Conservation (phyloP, 116 monocot species). For the Dioscorea cayenensis region DNA sequence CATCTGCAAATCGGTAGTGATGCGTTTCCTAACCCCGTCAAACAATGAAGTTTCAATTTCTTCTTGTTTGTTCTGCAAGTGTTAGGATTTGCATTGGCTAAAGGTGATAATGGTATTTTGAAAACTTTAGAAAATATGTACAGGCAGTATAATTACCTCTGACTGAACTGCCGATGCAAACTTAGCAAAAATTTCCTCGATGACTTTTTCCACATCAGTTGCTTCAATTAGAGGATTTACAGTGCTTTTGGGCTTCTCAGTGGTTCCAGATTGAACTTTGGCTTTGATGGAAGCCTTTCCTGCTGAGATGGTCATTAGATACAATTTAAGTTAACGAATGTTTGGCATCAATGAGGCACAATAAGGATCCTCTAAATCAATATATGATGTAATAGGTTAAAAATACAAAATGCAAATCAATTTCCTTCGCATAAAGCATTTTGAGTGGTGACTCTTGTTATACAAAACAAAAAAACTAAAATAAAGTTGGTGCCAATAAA, state of each 20-base stretch:
- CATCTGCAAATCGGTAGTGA: slow-evolving; percentile 47
- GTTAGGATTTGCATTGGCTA: slow-evolving; percentile 3
- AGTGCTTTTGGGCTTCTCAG: slow-evolving; percentile 19
- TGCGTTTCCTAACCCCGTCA: slow-evolving; percentile 35
- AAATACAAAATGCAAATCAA: too few relatives aligned
- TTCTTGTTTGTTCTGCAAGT: slow-evolving; percentile 20
- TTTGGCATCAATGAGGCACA: background rate
- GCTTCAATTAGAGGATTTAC: slow-evolving; percentile 7
- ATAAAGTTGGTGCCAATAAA: too few relatives aligned
- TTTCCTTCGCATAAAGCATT: too few relatives aligned
- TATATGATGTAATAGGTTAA: too few relatives aligned
- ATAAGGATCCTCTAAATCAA: background rate
- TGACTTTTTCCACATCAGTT: slow-evolving; percentile 33
- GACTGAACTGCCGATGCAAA: slow-evolving; percentile 26
- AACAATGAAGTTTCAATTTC: slow-evolving; percentile 19
- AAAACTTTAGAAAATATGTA: background rate
- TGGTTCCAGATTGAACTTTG: slow-evolving; percentile 1
- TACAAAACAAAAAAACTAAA: too few relatives aligned
- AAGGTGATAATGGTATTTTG: background rate
- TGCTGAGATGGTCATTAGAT: background rate
- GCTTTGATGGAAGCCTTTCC: slow-evolving; percentile 12
- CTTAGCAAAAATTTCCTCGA: slow-evolving; percentile 46
- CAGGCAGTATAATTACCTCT: slow-evolving; percentile 27
- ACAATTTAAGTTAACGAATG: background rate
- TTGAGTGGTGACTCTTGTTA: too few relatives aligned